Evolutionary conservation across 306 rosid genomes (phyloP).

Genomic region (Argentina anserina): DNA sequence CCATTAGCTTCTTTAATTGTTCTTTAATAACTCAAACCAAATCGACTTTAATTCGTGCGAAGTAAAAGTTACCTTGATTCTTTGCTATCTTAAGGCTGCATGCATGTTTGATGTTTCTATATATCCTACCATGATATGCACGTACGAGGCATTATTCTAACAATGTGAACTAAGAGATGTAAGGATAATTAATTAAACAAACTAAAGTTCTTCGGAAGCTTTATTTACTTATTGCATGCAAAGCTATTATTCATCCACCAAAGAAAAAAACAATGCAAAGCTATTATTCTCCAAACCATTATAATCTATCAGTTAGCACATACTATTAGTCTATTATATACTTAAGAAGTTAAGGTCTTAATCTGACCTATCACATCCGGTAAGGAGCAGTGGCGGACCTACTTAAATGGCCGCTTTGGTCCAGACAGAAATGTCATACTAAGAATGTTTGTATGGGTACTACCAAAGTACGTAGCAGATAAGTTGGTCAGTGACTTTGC

Average conservation of each 20-base stretch:
- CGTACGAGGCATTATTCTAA: not conserved
- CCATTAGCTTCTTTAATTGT: not conserved
- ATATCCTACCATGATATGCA: not conserved
- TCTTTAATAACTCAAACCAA: not conserved
- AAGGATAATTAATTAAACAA: not conserved
- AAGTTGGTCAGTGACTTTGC: no score
- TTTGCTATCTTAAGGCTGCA: not conserved
- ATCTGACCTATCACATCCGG: no score
- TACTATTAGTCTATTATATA: no score
- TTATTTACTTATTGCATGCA: not conserved
- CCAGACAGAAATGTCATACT: no score
- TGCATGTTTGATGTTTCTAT: no score
- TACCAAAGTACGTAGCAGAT: no score
- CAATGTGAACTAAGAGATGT: not conserved
- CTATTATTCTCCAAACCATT: not conserved
- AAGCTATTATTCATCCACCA: not conserved
- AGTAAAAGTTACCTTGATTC: not conserved
- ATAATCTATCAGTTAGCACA: not conserved
- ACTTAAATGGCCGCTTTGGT: no score
- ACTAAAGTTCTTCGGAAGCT: not conserved
- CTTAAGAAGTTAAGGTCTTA: no score
- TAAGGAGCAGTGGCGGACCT: no score
- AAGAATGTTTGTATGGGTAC: no score
- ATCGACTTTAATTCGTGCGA: not conserved
- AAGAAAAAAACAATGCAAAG: no score